Percentiles rank a stretch among this genome's conserved stretches.
phyloP scores from a whole-genome alignment of 352 stramenopile genomes.

The Thraustochytrium sp. region DNA sequence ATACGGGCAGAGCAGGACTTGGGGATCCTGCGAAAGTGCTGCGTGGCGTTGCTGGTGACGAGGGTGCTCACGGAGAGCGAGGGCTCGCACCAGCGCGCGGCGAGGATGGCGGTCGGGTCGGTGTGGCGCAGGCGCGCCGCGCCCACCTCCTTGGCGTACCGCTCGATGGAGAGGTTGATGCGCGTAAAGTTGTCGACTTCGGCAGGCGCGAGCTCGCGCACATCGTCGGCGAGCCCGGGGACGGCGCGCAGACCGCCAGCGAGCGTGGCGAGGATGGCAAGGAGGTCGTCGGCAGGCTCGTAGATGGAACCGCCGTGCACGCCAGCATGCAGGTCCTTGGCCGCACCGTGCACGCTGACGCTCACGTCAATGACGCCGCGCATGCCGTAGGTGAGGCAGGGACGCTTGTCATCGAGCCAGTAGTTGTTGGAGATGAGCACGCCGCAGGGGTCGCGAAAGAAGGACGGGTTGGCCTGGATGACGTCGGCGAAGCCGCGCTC shows the following conservation, averaged over 20 bases:
- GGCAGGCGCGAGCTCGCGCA: not conserved
- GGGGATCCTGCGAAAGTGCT: conserved; percentile 58
- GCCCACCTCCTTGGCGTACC: conserved; percentile 27
- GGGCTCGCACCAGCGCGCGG: conserved; percentile 62
- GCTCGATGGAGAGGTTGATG: not conserved
- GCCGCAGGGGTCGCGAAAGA: not conserved
- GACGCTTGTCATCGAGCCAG: conserved; percentile 51
- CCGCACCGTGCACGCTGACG: not conserved
- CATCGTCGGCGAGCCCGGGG: not conserved
- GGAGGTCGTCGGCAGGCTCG: conserved; percentile 33
- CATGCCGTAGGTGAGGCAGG: conserved; percentile 55
- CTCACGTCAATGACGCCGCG: conserved; percentile 46
- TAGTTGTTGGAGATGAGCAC: conserved; percentile 52
- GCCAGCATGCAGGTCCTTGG: conserved; percentile 3
- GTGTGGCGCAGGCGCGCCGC: not conserved
- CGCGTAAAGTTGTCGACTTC: conserved; percentile 24
- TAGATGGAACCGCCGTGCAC: conserved; percentile 19
- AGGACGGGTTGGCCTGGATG: not conserved
- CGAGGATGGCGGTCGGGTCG: conserved; percentile 53
- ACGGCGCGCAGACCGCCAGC: not conserved
- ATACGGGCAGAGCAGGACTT: conserved; percentile 58
- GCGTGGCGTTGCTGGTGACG: conserved; percentile 58
- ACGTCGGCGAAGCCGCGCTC: not conserved
- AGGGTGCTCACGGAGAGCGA: conserved; percentile 65
- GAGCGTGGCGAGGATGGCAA: not conserved